Evolutionary conservation across 1,284 basidiomycete species (phyloP).

Genomic region (Veloboletus limbatus): DNA sequence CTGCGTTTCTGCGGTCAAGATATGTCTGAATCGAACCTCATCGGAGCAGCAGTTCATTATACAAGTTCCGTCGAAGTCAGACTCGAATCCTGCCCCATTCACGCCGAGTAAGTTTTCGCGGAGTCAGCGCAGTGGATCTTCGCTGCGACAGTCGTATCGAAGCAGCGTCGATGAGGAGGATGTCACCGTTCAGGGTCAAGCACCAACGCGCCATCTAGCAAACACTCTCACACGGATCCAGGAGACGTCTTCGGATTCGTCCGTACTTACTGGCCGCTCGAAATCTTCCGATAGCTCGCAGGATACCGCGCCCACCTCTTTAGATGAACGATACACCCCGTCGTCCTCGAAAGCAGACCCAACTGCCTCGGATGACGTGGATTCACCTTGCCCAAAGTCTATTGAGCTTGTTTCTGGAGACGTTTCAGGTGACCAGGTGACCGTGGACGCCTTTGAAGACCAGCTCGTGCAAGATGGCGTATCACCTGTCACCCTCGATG

Average conservation of each 20-base stretch:
- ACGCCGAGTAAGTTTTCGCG: conserved; percentile 47
- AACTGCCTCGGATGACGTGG: conserved; percentile 3
- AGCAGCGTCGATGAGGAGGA: conserved; percentile 49
- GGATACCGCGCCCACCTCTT: conserved; percentile 48
- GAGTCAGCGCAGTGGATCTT: conserved; percentile 33
- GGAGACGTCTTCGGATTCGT: conserved; percentile 34
- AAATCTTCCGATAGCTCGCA: conserved; percentile 44
- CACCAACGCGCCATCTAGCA: conserved; percentile 26
- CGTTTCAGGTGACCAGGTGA: conserved; percentile 37
- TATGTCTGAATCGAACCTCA: conserved; percentile 63
- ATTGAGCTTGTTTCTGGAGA: conserved; percentile 55
- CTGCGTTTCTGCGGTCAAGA: conserved; percentile 80
- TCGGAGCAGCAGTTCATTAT: conserved; percentile 65
- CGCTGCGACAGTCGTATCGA: conserved; percentile 33
- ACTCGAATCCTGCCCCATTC: conserved; percentile 42
- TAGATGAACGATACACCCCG: conserved; percentile 40
- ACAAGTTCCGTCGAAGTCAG: conserved; percentile 50
- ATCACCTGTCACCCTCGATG: conserved; percentile 47
- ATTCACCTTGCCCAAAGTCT: conserved; percentile 44
- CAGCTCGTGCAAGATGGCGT: conserved; percentile 54
- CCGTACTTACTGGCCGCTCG: conserved; percentile 35
- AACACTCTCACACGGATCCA: conserved; percentile 24
- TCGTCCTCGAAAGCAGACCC: conserved; percentile 22
- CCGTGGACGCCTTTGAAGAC: conserved; percentile 45
- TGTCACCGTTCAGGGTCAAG: conserved; percentile 50